Percentiles rank a stretch among this genome's conserved stretches.
Conservation (phyloP, 805 yeast genomes). For the Wickerhamomyces bovis region DNA sequence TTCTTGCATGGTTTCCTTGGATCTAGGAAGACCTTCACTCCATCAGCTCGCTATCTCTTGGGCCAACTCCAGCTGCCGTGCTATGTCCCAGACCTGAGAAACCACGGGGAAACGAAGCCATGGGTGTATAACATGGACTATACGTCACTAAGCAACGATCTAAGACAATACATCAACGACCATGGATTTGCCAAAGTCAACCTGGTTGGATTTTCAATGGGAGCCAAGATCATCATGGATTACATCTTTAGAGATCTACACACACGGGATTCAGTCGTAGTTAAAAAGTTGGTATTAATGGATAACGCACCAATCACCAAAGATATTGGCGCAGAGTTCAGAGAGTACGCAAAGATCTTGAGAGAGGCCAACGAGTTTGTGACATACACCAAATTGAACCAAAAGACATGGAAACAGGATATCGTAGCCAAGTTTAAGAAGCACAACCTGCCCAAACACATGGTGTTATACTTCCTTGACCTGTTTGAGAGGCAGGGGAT, state of each 20-base stretch:
- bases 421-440: not conserved
- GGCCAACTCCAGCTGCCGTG: constrained; percentile 31
- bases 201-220: constrained; percentile 53
- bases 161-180: constrained; percentile 11
- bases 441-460: constrained; percentile 2
- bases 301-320: constrained; percentile 38
- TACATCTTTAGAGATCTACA: constrained; percentile 30
- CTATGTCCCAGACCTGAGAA: constrained; percentile 41
- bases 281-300: constrained; percentile 38
- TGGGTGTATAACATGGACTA: constrained; percentile 36
- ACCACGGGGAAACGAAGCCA: constrained; percentile 47
- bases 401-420: not conserved
- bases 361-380: constrained; percentile 7
- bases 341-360: constrained; percentile 4
- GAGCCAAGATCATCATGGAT: constrained; percentile 51
- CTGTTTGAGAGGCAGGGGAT: constrained; percentile 10
- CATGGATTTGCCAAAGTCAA: constrained; percentile 25
- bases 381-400: not conserved
- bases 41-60: constrained; percentile 27
- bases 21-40: constrained; percentile 36
- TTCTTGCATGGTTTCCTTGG: constrained; percentile 55
- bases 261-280: constrained; percentile 19
- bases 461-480: constrained; percentile 15
- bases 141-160: constrained; percentile 18
- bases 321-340: constrained; percentile 26